phyloP scores from a whole-genome alignment of 345 rosid species.

The Arabidopsis suecica region DNA sequence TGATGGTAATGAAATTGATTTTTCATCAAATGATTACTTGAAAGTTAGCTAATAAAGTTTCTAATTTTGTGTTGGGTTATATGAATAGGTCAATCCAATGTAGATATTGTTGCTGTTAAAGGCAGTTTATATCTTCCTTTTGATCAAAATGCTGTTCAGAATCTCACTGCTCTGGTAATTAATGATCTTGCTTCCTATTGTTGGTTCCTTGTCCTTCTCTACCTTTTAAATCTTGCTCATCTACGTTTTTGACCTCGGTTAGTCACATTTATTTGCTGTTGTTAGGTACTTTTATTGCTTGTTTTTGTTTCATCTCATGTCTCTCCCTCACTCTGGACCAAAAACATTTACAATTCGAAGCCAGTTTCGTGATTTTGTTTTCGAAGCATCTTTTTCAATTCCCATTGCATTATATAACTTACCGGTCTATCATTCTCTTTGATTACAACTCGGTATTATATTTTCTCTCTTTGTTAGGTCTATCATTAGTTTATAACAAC shows the following conservation, averaged over 20 bases:
- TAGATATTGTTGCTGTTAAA: conserved; percentile 68
- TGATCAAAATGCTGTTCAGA: conserved; percentile 75
- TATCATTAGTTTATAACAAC: neutral
- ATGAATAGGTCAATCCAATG: conserved; percentile 63
- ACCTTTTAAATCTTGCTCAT: too few relatives aligned
- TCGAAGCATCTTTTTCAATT: neutral
- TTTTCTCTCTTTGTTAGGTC: neutral
- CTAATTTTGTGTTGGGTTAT: conserved; percentile 20
- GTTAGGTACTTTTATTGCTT: neutral
- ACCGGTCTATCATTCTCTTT: neutral
- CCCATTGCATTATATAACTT: neutral
- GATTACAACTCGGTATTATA: neutral
- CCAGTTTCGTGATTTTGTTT: neutral
- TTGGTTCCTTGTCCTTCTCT: too few relatives aligned
- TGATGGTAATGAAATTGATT: conserved; percentile 59
- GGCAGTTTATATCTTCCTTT: conserved; percentile 86
- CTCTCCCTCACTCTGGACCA: neutral
- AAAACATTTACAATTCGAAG: neutral
- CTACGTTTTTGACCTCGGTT: too few relatives aligned
- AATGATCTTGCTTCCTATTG: conserved; percentile 4
- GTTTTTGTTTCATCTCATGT: conserved; percentile 10
- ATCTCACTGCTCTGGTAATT: conserved; percentile 83
- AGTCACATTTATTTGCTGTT: too few relatives aligned
- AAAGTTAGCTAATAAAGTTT: conserved; percentile 21
- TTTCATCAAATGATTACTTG: conserved; percentile 5